phyloP scores from a whole-genome alignment of 1,284 basidiomycete species.

The Microbotryum lychnidis-dioicae region DNA sequence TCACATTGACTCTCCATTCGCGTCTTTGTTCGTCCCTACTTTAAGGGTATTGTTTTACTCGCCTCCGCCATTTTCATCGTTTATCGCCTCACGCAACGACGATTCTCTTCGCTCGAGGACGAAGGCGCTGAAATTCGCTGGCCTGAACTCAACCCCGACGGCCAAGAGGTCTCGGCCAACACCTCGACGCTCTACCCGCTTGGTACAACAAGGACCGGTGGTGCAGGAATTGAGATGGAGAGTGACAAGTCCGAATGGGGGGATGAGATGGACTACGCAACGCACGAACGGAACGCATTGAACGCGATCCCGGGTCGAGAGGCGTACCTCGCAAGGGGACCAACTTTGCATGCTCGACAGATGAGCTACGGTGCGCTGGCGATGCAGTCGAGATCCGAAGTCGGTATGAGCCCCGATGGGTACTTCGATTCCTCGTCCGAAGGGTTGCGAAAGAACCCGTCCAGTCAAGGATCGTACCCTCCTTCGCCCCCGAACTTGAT shows the following conservation, averaged over 20 bases:
- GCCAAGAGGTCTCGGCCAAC: conserved; percentile 17
- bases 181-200: conserved; percentile 34
- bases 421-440: conserved; percentile 13
- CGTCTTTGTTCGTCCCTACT: background rate
- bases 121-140: conserved; percentile 33
- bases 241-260: conserved; percentile 18
- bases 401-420: background rate
- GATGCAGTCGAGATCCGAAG: conserved; percentile 11
- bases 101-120: conserved; percentile 34
- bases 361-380: conserved; percentile 25
- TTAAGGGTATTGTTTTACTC: conserved; percentile 28
- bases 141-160: conserved; percentile 30
- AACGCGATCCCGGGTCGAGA: background rate
- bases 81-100: conserved; percentile 32
- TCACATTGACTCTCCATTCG: background rate
- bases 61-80: conserved; percentile 30
- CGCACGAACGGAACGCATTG: background rate
- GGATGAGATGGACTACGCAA: conserved; percentile 6
- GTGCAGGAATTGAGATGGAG: conserved; percentile 30
- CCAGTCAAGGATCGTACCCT: no score
- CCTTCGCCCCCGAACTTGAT: no score
- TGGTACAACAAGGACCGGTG: conserved; percentile 29
- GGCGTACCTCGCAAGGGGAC: conserved; percentile 1
- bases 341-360: conserved; percentile 1
- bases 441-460: no score